These are phyloP conservation scores for Peniophora sp. DNA, from an alignment of 1,284 basidiomycete genomes.

Conservation along the genomic window DNA sequence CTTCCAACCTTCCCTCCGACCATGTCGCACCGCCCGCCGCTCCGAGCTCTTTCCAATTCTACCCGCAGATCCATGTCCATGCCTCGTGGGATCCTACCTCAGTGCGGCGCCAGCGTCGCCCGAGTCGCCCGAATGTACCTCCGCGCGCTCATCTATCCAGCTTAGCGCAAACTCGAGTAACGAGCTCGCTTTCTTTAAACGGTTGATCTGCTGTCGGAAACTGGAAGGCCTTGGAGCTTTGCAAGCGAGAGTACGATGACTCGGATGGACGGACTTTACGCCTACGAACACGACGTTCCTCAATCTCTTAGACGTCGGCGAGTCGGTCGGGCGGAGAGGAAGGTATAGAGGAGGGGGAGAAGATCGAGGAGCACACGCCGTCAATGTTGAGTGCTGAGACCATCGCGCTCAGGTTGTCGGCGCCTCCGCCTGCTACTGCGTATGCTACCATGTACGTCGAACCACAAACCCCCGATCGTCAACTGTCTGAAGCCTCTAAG, in stretches of 20 bases:
- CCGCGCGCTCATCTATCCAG: slow-evolving; percentile 8
- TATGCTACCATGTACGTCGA: too few relatives aligned
- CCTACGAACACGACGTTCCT: slow-evolving; percentile 34
- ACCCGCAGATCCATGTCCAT: too few relatives aligned
- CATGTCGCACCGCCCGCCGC: too few relatives aligned
- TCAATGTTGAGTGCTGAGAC: slow-evolving; percentile 37
- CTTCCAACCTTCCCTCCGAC: too few relatives aligned
- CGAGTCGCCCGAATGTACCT: slow-evolving; percentile 11
- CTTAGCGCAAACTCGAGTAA: slow-evolving; percentile 47
- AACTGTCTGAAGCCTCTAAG: too few relatives aligned
- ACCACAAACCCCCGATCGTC: too few relatives aligned
- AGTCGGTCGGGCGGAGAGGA: slow-evolving; percentile 13
- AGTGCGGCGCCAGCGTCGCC: slow-evolving; percentile 14
- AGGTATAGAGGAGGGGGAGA: slow-evolving; percentile 15
- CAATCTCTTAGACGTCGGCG: slow-evolving; percentile 19
- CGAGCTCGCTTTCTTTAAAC: slow-evolving; percentile 57
- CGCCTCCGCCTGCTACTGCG: slow-evolving; percentile 56
- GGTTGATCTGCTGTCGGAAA: slow-evolving; percentile 65
- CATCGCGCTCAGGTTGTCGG: slow-evolving; percentile 44
- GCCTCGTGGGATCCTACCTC: too few relatives aligned
- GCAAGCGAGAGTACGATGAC: slow-evolving; percentile 34
- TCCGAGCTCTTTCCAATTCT: too few relatives aligned
- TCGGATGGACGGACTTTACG: slow-evolving; percentile 50
- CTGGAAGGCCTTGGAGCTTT: slow-evolving; percentile 20
- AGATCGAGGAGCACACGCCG: slow-evolving; percentile 16